Evolutionary conservation across 345 rosid species (phyloP).

Genomic region (Gossypium thurberi): DNA sequence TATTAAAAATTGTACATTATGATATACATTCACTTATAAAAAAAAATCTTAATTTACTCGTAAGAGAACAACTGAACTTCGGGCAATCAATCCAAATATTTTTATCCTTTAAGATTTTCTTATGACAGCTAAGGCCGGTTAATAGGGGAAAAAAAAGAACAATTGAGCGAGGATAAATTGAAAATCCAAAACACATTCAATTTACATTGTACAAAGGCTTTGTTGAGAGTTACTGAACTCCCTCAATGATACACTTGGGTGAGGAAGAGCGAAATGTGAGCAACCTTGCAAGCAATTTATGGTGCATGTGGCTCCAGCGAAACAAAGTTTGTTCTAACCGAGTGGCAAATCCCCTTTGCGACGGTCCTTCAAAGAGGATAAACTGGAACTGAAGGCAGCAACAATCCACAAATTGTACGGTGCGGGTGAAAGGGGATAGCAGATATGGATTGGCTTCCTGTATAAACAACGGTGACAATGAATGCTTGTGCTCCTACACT

Average conservation of each 20-base stretch:
- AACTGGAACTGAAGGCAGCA: not conserved
- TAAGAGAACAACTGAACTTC: too few species aligned
- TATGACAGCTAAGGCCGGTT: too few species aligned
- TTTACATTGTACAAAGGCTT: not conserved
- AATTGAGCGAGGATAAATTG: too few species aligned
- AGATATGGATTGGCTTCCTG: not conserved
- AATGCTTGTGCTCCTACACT: not conserved
- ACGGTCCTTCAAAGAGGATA: not conserved
- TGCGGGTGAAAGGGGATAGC: not conserved
- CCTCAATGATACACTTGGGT: too few species aligned
- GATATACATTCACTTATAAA: too few species aligned
- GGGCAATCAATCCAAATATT: too few species aligned
- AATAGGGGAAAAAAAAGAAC: too few species aligned
- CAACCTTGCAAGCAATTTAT: too few species aligned
- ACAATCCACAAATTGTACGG: not conserved
- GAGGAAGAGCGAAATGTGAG: not conserved
- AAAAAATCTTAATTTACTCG: too few species aligned
- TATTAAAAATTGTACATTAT: too few species aligned
- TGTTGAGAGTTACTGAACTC: not conserved
- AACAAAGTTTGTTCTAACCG: not conserved
- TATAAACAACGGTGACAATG: not conserved
- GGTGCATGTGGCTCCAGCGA: not conserved
- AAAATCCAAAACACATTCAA: not conserved
- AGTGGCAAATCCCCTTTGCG: not conserved
- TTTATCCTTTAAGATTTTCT: too few species aligned